A percentile compares a stretch with the other conserved stretches of the same genome.
phyloP scores from a whole-genome alignment of 805 yeast genomes.

The Candida ponderosae region DNA sequence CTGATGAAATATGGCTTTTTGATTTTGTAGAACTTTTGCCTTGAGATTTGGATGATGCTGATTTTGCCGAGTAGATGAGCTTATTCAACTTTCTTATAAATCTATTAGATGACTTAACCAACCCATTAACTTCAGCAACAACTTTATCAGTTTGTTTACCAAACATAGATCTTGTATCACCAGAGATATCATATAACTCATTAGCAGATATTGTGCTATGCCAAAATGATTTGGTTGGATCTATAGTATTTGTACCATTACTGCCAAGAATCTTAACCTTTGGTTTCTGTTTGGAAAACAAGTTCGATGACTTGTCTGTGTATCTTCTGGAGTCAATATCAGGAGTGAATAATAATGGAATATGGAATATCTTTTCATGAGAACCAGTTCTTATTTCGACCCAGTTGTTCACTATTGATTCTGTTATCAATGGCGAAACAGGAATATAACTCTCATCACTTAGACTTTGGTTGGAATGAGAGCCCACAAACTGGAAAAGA shows the following conservation, averaged over 20 bases:
- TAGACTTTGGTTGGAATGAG: constrained; percentile 1
- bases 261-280: no score
- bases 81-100: constrained; percentile 3
- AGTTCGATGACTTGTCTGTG: no score
- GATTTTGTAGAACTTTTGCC: neutral
- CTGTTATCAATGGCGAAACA: constrained; percentile 7
- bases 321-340: constrained; percentile 2
- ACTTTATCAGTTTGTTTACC: constrained; percentile 1
- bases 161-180: constrained; percentile 3
- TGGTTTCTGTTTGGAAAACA: no score
- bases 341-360: constrained; percentile 11
- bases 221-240: constrained; percentile 2
- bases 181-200: constrained; percentile 6
- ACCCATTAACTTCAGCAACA: constrained; percentile 2
- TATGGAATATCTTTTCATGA: constrained; percentile 5
- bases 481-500: constrained; percentile 29
- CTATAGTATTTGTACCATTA: neutral
- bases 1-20: no score
- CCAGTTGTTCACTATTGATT: constrained; percentile 8
- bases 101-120: constrained; percentile 5
- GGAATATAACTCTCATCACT: constrained; percentile 4
- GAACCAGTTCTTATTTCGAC: constrained; percentile 6
- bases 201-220: constrained; percentile 7
- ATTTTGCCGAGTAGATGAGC: constrained; percentile 1
- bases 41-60: neutral